Conservation (phyloP, 2,329 filamentous ascomycete genomes). For the Sporothrix variecibatus region DNA sequence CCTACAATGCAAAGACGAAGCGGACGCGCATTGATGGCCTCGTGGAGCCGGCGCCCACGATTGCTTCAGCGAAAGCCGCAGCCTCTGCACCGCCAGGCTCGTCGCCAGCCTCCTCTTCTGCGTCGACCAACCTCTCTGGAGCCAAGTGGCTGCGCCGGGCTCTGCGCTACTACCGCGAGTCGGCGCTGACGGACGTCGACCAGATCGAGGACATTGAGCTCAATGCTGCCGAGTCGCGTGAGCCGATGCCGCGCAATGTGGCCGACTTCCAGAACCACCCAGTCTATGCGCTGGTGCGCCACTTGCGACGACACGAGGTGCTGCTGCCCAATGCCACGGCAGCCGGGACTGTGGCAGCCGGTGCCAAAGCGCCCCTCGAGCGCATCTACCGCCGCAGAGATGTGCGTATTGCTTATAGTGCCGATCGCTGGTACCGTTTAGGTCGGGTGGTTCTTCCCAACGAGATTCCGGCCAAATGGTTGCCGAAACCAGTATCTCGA, state of each 20-base stretch:
- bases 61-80: background rate
- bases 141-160: slow-evolving; percentile 55
- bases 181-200: slow-evolving; percentile 64
- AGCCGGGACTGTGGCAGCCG: slow-evolving; percentile 75
- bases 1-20: slow-evolving; percentile 86
- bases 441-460: slow-evolving; percentile 76
- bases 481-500: slow-evolving; percentile 50
- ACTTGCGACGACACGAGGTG: slow-evolving; percentile 81
- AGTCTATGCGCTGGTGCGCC: slow-evolving; percentile 78
- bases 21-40: slow-evolving; percentile 71
- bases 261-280: slow-evolving; percentile 88
- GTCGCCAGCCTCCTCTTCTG: background rate
- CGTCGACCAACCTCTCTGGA: slow-evolving; percentile 12
- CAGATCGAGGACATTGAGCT: slow-evolving; percentile 82
- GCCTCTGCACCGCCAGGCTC: background rate
- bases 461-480: slow-evolving; percentile 80
- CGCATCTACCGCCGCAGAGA: slow-evolving; percentile 80
- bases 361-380: slow-evolving; percentile 61
- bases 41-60: slow-evolving; percentile 24
- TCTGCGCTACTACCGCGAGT: slow-evolving; percentile 49
- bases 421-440: slow-evolving; percentile 87
- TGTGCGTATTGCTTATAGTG: slow-evolving; percentile 74
- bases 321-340: slow-evolving; percentile 68
- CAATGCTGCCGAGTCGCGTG: slow-evolving; percentile 66
- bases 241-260: slow-evolving; percentile 84